A percentile compares a stretch with the other conserved stretches of the same genome.
Conservation (phyloP, 768 basidiomycete species). For the Lentinula guzmanii region DNA sequence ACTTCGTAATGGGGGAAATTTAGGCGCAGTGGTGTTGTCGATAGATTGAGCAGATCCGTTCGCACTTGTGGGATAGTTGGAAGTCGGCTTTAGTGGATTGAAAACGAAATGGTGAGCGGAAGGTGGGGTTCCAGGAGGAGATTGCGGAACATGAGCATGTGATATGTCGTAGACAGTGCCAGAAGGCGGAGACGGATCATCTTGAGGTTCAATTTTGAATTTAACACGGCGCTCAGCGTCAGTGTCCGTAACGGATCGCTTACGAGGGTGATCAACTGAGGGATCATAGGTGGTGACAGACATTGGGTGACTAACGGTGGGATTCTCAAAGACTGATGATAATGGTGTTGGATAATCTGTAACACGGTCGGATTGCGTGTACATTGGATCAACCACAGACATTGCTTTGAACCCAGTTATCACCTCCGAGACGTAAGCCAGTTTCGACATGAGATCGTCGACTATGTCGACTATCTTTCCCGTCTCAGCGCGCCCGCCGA, state of each 20-base stretch:
- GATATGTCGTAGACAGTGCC: slow-evolving; percentile 1
- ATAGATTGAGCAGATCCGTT: slow-evolving; percentile 9
- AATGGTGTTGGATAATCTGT: background rate
- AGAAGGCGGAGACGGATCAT: slow-evolving; percentile 28
- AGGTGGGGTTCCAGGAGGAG: slow-evolving; percentile 18
- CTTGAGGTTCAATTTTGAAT: slow-evolving; percentile 43
- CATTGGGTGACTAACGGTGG: background rate
- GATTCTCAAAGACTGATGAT: background rate
- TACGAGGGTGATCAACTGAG: slow-evolving; percentile 31
- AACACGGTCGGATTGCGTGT: background rate
- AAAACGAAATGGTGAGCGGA: slow-evolving; percentile 27
- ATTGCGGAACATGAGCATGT: slow-evolving; percentile 9
- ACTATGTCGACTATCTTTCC: slow-evolving; percentile 35
- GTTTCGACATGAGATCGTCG: slow-evolving; percentile 49
- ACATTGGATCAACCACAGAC: slow-evolving; percentile 20
- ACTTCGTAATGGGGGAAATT: slow-evolving; percentile 12
- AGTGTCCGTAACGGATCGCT: slow-evolving; percentile 37
- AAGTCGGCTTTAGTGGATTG: slow-evolving; percentile 19
- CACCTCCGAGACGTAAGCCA: slow-evolving; percentile 48
- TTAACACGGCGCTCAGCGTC: slow-evolving; percentile 38
- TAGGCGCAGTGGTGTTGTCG: slow-evolving; percentile 13
- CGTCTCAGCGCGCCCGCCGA: slow-evolving; percentile 37
- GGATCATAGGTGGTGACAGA: background rate
- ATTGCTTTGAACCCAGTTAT: slow-evolving; percentile 38
- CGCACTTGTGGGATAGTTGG: slow-evolving; percentile 15